Evolutionary conservation across 148 eudicot species (phyloP).

Genomic region (Hydrangea macrophylla): DNA sequence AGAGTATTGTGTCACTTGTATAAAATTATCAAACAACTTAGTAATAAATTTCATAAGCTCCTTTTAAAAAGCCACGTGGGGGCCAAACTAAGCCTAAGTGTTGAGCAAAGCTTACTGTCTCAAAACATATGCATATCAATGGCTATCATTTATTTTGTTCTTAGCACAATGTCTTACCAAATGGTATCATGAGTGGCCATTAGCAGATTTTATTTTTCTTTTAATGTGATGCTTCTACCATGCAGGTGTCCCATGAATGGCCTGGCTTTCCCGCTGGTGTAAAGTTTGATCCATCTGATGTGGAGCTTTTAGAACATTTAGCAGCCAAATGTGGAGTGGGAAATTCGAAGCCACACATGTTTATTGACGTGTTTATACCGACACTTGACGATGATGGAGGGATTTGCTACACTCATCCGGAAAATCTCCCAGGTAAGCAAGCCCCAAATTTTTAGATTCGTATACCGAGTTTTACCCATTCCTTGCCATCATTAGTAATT

Average conservation of each 20-base stretch:
- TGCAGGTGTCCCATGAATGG: conserved; percentile 66
- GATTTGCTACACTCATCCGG: conserved; percentile 78
- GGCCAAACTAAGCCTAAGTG: too few relatives aligned
- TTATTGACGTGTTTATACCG: conserved; percentile 78
- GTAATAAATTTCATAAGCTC: too few relatives aligned
- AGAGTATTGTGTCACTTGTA: too few relatives aligned
- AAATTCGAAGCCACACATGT: conserved; percentile 36
- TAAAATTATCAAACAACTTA: too few relatives aligned
- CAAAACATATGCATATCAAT: background rate
- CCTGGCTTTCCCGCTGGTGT: conserved; percentile 84
- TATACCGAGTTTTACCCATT: background rate
- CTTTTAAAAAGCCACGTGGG: too few relatives aligned
- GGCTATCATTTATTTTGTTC: background rate
- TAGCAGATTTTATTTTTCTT: too few relatives aligned
- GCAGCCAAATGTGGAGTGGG: conserved; percentile 59
- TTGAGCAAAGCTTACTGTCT: too few relatives aligned
- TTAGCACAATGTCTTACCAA: too few relatives aligned
- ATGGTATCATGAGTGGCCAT: too few relatives aligned
- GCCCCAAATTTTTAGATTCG: conserved; percentile 1
- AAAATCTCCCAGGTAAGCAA: conserved; percentile 71
- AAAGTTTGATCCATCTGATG: conserved; percentile 79
- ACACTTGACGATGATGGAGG: conserved; percentile 60
- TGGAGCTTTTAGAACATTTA: conserved; percentile 61
- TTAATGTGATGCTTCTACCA: background rate
- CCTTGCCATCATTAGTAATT: background rate